Conservation (phyloP, 176 grass and related monocot genomes). For the Tillandsia leiboldiana region DNA sequence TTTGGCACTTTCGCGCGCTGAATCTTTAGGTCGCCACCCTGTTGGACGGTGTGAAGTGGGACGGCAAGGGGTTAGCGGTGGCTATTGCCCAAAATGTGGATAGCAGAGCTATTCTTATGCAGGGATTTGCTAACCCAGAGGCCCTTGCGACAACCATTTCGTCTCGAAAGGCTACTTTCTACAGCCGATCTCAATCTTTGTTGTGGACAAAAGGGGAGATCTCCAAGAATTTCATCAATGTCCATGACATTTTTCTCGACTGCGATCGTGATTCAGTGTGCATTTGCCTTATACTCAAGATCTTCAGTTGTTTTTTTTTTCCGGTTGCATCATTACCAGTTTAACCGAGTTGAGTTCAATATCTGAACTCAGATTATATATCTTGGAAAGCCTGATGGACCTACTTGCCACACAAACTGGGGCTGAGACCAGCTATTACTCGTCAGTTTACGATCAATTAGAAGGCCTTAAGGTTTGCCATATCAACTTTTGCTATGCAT, state of each 20-base stretch:
- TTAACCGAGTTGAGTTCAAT: slow-evolving; percentile 1
- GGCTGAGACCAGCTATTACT: slow-evolving; percentile 80
- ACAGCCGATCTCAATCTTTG: slow-evolving; percentile 60
- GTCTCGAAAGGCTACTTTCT: slow-evolving; percentile 81
- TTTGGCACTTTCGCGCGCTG: no score
- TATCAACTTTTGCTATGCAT: not conserved
- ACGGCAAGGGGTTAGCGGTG: slow-evolving; percentile 70
- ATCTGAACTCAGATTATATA: slow-evolving; percentile 73
- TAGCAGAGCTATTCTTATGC: slow-evolving; percentile 88
- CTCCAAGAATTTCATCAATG: slow-evolving; percentile 90
- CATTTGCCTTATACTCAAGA: slow-evolving; percentile 1
- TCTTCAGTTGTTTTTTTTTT: slow-evolving; percentile 8
- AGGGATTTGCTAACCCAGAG: slow-evolving; percentile 77
- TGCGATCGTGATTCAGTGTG: slow-evolving; percentile 87
- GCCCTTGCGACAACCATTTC: slow-evolving; percentile 62
- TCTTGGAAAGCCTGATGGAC: slow-evolving; percentile 84
- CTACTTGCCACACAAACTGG: slow-evolving; percentile 80
- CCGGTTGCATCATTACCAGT: not conserved
- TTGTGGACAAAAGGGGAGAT: slow-evolving; percentile 98
- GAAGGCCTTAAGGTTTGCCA: slow-evolving; percentile 53
- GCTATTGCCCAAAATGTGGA: slow-evolving; percentile 86
- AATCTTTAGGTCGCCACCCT: slow-evolving; percentile 38
- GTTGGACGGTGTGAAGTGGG: slow-evolving; percentile 79
- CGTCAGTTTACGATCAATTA: slow-evolving; percentile 66
- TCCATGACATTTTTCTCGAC: slow-evolving; percentile 77